These are phyloP conservation scores for Populus pruinosa DNA, from an alignment of 345 rosid genomes.

Conservation along the genomic window DNA sequence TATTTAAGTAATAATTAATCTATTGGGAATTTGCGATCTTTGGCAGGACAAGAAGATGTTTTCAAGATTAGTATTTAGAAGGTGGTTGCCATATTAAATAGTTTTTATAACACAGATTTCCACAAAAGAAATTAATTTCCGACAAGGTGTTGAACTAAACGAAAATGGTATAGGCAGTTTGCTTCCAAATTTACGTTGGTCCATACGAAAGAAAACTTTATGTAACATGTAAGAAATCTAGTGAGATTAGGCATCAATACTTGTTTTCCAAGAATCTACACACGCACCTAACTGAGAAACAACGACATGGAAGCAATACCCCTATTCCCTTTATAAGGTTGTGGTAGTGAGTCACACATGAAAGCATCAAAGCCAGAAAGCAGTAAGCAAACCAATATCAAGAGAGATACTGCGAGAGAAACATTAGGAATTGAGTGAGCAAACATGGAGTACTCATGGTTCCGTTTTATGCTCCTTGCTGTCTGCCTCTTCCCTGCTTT, in stretches of 20 bases:
- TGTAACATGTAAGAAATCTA: conserved; percentile 38
- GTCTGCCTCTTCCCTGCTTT: conserved; percentile 24
- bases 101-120: neutral
- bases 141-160: neutral
- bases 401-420: conserved; percentile 7
- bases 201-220: conserved; percentile 19
- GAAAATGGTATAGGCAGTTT: neutral
- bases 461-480: conserved; percentile 20
- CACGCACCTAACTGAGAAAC: conserved; percentile 48
- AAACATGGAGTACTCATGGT: conserved; percentile 27
- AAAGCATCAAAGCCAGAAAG: conserved; percentile 8
- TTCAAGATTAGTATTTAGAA: neutral
- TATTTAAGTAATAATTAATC: too few relatives aligned
- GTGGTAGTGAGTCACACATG: conserved; percentile 37
- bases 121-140: neutral
- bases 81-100: neutral
- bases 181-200: neutral
- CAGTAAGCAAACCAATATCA: conserved; percentile 4
- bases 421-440: neutral
- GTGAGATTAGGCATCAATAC: conserved; percentile 27
- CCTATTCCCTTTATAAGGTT: conserved; percentile 44
- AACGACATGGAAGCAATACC: conserved; percentile 56
- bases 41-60: neutral
- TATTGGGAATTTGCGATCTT: neutral
- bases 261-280: conserved; percentile 47